phyloP scores from a whole-genome alignment of 129 eudicot genomes.

The Sambucus nigra region DNA sequence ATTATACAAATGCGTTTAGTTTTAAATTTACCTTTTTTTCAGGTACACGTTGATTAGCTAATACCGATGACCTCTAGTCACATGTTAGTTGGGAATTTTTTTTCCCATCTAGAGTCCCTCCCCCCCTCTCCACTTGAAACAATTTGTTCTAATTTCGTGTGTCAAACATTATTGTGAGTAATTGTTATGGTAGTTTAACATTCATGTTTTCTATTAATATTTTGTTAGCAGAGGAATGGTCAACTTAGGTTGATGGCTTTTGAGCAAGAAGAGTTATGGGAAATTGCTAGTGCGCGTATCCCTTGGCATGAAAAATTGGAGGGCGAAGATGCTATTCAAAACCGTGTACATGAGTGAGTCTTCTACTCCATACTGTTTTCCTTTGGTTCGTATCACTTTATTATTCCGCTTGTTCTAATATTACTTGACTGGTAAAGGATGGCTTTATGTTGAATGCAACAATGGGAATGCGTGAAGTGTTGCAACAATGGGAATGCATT shows the following conservation, averaged over 20 bases:
- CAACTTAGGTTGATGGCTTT: constrained; percentile 72
- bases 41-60: too few relatives aligned
- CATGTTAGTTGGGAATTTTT: too few relatives aligned
- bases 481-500: too few relatives aligned
- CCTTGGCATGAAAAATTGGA: constrained; percentile 92
- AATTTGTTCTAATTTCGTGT: not conserved
- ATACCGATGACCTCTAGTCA: too few relatives aligned
- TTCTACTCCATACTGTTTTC: constrained; percentile 4
- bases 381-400: not conserved
- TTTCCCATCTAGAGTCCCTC: not conserved
- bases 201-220: not conserved
- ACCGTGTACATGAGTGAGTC: constrained; percentile 89
- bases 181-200: not conserved
- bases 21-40: too few relatives aligned
- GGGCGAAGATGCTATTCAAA: constrained; percentile 84
- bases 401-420: not conserved
- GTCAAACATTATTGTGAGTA: not conserved
- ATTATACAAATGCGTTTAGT: too few relatives aligned
- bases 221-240: constrained; percentile 45
- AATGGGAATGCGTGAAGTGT: too few relatives aligned
- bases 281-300: constrained; percentile 74
- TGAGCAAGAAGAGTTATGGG: constrained; percentile 84
- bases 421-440: too few relatives aligned
- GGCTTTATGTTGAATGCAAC: too few relatives aligned
- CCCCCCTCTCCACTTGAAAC: not conserved